Percentiles rank a stretch among this genome's conserved stretches.
Conservation (phyloP, 2,329 filamentous ascomycete genomes). For the Dothiorella sarmentorum region DNA sequence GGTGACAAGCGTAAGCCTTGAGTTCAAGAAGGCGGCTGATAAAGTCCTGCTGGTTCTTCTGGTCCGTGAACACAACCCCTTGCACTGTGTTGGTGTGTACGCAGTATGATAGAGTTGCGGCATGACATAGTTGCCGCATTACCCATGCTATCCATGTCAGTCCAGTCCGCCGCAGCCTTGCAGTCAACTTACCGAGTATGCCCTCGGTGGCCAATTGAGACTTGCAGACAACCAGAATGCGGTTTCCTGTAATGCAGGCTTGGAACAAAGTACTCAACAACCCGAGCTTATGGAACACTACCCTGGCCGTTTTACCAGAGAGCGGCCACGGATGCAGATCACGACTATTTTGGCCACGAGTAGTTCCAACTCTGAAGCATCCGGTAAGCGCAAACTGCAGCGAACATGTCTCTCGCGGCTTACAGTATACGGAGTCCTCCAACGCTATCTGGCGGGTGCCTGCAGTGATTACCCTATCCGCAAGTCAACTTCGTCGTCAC, state of each 20-base stretch:
- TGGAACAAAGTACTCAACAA: background rate
- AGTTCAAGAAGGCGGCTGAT: background rate
- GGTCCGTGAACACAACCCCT: background rate
- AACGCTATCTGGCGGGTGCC: background rate
- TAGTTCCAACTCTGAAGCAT: background rate
- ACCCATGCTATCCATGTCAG: background rate
- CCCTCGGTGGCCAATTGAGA: background rate
- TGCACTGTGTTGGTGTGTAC: background rate
- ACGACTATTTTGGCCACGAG: too few species aligned
- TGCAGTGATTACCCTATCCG: too few species aligned
- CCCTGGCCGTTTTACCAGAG: background rate
- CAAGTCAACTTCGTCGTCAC: too few species aligned
- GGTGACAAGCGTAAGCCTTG: background rate
- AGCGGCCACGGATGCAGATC: background rate
- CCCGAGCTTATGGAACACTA: background rate
- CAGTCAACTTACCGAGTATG: background rate
- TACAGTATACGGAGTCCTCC: background rate
- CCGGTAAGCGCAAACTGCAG: background rate
- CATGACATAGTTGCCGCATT: background rate
- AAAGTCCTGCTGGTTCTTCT: background rate
- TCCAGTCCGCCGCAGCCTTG: background rate
- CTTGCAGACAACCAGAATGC: background rate
- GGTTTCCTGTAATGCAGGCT: background rate
- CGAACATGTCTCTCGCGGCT: background rate
- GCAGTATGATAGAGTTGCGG: background rate